Conservation (phyloP, 768 basidiomycete genomes). For the Megacollybia marginata region DNA sequence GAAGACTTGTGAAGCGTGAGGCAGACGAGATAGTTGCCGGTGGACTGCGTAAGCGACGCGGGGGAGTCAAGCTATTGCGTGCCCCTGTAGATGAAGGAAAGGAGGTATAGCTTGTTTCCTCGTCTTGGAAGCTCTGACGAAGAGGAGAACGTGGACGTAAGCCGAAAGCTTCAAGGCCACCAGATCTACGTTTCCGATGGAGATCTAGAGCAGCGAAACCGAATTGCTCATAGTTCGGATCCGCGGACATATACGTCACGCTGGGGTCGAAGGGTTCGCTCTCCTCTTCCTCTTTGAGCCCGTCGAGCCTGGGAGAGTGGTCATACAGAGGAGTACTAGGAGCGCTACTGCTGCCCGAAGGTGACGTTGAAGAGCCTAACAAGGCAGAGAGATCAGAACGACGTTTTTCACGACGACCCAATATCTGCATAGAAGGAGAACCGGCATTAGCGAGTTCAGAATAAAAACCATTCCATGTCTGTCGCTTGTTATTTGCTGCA, state of each 20-base stretch:
- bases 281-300: conserved; percentile 3
- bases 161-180: conserved; percentile 45
- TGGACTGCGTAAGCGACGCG: conserved; percentile 14
- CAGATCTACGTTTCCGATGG: conserved; percentile 42
- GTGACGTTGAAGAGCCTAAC: conserved; percentile 20
- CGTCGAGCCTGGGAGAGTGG: not conserved
- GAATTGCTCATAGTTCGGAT: conserved; percentile 31
- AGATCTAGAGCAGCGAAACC: conserved; percentile 57
- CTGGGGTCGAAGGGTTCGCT: not conserved
- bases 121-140: conserved; percentile 4
- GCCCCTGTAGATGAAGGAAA: conserved; percentile 9
- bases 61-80: conserved; percentile 23
- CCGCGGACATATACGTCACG: conserved; percentile 9
- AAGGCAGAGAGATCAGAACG: conserved; percentile 47
- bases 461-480: conserved; percentile 73
- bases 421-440: conserved; percentile 34
- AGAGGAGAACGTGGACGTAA: conserved; percentile 8
- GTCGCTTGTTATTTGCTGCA: conserved; percentile 14
- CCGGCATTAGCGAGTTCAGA: conserved; percentile 39
- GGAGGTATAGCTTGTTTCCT: not conserved
- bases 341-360: conserved; percentile 29
- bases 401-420: conserved; percentile 43
- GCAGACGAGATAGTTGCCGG: conserved; percentile 30
- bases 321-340: conserved; percentile 24
- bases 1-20: conserved; percentile 58